A percentile compares a stretch with the other conserved stretches of the same genome.
phyloP scores from a whole-genome alignment of 1,284 basidiomycete genomes.

The Erythrobasidium hasegawianum region DNA sequence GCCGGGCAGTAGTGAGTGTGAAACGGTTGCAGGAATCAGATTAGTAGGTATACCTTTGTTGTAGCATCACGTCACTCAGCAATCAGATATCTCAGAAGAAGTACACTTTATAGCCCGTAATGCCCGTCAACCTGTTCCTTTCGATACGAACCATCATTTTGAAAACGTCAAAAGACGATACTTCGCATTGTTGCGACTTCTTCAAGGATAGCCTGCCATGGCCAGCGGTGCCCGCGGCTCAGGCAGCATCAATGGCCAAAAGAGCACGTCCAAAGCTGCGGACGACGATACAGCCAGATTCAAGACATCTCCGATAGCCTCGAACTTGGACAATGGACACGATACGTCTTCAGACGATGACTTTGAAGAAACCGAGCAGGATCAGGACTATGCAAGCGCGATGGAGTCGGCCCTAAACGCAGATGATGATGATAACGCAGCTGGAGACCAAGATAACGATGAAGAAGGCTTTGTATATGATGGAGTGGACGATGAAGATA shows the following conservation, averaged over 20 bases:
- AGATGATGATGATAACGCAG: conserved; percentile 5
- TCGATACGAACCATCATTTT: too few species aligned
- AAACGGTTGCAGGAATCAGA: background rate
- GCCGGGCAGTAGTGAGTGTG: conserved; percentile 10
- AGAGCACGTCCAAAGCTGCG: too few species aligned
- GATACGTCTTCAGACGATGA: background rate
- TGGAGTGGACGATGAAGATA: conserved; percentile 35
- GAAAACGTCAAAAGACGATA: too few species aligned
- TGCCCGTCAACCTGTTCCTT: too few species aligned
- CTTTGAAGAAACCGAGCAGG: background rate
- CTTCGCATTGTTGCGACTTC: too few species aligned
- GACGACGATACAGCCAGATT: background rate
- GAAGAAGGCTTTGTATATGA: conserved; percentile 36
- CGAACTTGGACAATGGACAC: background rate
- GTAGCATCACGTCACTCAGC: background rate
- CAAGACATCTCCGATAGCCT: background rate
- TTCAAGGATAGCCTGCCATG: background rate
- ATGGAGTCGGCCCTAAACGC: conserved; percentile 22
- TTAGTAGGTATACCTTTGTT: conserved; percentile 9
- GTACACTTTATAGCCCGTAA: too few species aligned
- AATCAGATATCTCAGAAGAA: too few species aligned
- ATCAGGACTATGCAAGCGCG: conserved; percentile 25
- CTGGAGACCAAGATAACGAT: background rate
- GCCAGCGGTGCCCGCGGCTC: background rate
- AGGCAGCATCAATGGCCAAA: too few species aligned